phyloP scores from a whole-genome alignment of 768 basidiomycete species.

The Inosperma sp. region DNA sequence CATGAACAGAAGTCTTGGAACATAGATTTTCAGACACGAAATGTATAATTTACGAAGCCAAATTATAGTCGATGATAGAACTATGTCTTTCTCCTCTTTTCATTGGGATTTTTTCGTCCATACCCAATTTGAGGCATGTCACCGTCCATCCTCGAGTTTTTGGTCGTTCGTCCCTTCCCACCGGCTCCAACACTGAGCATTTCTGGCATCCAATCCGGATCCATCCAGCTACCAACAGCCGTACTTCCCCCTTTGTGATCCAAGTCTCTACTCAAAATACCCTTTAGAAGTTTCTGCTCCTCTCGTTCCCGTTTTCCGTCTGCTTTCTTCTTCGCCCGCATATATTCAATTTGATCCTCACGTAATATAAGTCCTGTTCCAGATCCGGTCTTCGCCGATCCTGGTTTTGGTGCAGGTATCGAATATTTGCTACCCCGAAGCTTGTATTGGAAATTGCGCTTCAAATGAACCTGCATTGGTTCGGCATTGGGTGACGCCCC shows the following conservation, averaged over 20 bases:
- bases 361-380: slow-evolving; percentile 84
- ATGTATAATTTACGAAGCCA: slow-evolving; percentile 21
- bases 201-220: slow-evolving; percentile 91
- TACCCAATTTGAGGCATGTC: slow-evolving; percentile 82
- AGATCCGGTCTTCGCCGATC: slow-evolving; percentile 77
- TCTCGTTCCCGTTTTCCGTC: slow-evolving; percentile 74
- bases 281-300: slow-evolving; percentile 68
- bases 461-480: slow-evolving; percentile 84
- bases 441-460: slow-evolving; percentile 92
- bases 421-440: slow-evolving; percentile 88
- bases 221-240: slow-evolving; percentile 79
- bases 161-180: slow-evolving; percentile 63
- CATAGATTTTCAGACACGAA: slow-evolving; percentile 33
- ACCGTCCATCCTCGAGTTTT: slow-evolving; percentile 48
- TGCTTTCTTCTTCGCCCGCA: slow-evolving; percentile 73
- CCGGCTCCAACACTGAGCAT: slow-evolving; percentile 63
- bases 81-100: slow-evolving; percentile 59
- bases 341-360: slow-evolving; percentile 88
- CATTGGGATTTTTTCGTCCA: slow-evolving; percentile 89
- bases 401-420: slow-evolving; percentile 86
- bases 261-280: slow-evolving; percentile 45
- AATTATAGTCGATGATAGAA: slow-evolving; percentile 19
- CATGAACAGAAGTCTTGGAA: slow-evolving; percentile 86
- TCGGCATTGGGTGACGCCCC: slow-evolving; percentile 56
- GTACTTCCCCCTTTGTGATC: slow-evolving; percentile 47